Evolutionary conservation across 2,329 filamentous ascomycete species (phyloP).

Genomic region (Ramularia endophylla): DNA sequence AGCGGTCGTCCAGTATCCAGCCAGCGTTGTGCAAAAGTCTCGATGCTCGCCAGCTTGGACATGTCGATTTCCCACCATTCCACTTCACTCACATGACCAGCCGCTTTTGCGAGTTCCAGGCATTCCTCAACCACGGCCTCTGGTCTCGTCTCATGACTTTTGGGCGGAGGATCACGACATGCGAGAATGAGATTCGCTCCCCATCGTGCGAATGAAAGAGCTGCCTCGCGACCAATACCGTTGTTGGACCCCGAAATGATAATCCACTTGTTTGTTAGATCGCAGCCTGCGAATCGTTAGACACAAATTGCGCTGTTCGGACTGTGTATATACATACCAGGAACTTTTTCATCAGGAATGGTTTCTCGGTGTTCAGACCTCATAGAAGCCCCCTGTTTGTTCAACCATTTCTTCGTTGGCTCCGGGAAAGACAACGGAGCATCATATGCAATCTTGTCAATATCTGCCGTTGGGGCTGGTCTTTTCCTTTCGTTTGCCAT

Average conservation of each 20-base stretch:
- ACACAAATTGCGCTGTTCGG: no score
- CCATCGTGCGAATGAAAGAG: constrained; percentile 21
- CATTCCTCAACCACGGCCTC: constrained; percentile 21
- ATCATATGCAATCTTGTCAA: constrained; percentile 2
- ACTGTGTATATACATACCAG: neutral
- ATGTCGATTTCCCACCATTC: constrained; percentile 11
- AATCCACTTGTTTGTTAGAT: constrained; percentile 9
- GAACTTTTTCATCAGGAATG: constrained; percentile 1
- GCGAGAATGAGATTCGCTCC: constrained; percentile 27
- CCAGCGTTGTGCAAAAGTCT: constrained; percentile 26
- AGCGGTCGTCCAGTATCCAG: constrained; percentile 14
- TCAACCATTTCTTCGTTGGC: neutral
- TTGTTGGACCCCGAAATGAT: constrained; percentile 23
- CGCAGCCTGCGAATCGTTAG: neutral
- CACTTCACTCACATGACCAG: constrained; percentile 3
- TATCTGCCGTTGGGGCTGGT: constrained; percentile 1
- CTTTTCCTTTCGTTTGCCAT: neutral
- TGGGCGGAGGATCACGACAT: constrained; percentile 20
- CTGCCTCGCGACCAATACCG: constrained; percentile 26
- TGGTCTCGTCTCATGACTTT: constrained; percentile 20
- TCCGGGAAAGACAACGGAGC: constrained; percentile 2
- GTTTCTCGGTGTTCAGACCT: neutral
- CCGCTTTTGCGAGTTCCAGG: constrained; percentile 5
- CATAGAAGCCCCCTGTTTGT: neutral
- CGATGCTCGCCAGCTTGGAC: constrained; percentile 19